A percentile compares a stretch with the other conserved stretches of the same genome.
Conservation (phyloP, 148 eudicot species). For the Cornus kousa region DNA sequence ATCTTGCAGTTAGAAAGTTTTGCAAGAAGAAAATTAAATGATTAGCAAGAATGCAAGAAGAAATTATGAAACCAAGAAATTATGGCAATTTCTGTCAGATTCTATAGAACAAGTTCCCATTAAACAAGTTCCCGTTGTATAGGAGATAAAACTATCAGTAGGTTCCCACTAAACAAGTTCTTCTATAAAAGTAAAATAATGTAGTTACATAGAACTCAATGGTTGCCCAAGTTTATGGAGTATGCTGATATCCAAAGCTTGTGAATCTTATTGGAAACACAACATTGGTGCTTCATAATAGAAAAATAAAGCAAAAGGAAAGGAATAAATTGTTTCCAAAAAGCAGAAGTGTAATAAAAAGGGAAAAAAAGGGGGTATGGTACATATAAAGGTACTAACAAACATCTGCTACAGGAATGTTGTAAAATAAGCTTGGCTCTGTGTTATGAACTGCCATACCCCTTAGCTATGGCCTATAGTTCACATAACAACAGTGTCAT, state of each 20-base stretch:
- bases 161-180: background rate
- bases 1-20: background rate
- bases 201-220: background rate
- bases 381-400: too few relatives aligned
- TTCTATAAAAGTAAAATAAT: too few relatives aligned
- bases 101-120: background rate
- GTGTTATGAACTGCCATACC: too few relatives aligned
- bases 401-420: too few relatives aligned
- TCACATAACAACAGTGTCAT: too few relatives aligned
- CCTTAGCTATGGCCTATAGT: too few relatives aligned
- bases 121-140: background rate
- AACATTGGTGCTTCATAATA: background rate
- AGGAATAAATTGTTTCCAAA: too few relatives aligned
- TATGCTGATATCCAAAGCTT: background rate
- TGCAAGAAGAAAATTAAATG: background rate
- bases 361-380: too few relatives aligned
- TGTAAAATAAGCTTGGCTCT: too few relatives aligned
- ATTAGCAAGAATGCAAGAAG: constrained; percentile 1
- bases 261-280: background rate
- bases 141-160: background rate
- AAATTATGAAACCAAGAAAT: background rate
- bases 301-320: background rate
- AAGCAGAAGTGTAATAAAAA: too few relatives aligned
- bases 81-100: background rate
- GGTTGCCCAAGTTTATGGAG: background rate